Percentiles rank a stretch among this genome's conserved stretches.
phyloP scores from a whole-genome alignment of 202 grass and related monocot species.

The Schoenoplectus tabernaemontani region DNA sequence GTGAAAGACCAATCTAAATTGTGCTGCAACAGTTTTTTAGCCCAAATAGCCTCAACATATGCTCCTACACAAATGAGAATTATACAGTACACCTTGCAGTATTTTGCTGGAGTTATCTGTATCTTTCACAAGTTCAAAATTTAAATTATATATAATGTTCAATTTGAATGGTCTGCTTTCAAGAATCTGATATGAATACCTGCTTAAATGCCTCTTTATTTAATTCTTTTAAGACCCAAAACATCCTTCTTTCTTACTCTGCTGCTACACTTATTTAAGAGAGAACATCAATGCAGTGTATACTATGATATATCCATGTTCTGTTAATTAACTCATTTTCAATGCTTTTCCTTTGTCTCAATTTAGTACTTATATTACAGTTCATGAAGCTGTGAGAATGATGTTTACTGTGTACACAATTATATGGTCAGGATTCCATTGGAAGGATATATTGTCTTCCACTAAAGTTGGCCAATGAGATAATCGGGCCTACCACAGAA shows the following conservation, averaged over 20 bases:
- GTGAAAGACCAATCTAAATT: neutral
- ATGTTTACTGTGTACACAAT: conserved; percentile 2
- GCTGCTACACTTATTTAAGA: neutral
- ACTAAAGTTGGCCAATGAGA: conserved; percentile 74
- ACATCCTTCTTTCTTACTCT: neutral
- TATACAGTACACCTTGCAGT: too few relatives aligned
- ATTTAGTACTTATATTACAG: neutral
- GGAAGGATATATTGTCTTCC: conserved; percentile 77
- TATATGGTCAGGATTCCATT: conserved; percentile 65
- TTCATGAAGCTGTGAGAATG: neutral
- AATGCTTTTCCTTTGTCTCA: neutral
- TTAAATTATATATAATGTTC: neutral
- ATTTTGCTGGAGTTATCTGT: neutral
- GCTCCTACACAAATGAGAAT: neutral
- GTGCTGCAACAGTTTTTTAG: neutral
- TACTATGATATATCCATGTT: too few relatives aligned
- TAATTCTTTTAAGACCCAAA: neutral
- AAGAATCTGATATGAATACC: neutral
- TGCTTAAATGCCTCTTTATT: neutral
- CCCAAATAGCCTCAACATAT: neutral
- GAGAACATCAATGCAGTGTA: too few relatives aligned
- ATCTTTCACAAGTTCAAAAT: neutral
- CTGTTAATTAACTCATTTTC: too few relatives aligned
- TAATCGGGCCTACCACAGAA: conserved; percentile 80
- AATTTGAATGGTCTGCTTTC: neutral